A percentile compares a stretch with the other conserved stretches of the same genome.
phyloP scores from a whole-genome alignment of 768 basidiomycete species.

The Podaxis rugospora region DNA sequence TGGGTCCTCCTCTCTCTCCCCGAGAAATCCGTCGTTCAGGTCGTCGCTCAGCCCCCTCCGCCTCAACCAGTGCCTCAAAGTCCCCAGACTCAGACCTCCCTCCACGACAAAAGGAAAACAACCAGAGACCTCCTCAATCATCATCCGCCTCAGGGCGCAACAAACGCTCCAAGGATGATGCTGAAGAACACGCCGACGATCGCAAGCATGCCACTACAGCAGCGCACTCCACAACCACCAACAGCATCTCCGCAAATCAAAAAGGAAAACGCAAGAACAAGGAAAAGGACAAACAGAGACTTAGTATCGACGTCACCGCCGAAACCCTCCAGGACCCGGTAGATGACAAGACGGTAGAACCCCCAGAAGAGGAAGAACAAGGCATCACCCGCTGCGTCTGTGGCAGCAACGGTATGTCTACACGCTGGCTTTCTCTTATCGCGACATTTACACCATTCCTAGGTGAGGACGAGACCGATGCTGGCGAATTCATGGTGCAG shows the following conservation, averaged over 20 bases:
- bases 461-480: slow-evolving; percentile 72
- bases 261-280: slow-evolving; percentile 50
- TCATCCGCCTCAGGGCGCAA: slow-evolving; percentile 34
- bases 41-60: slow-evolving; percentile 63
- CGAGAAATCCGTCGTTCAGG: slow-evolving; percentile 77
- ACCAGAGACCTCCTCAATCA: slow-evolving; percentile 36
- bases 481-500: slow-evolving; percentile 95
- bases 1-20: slow-evolving; percentile 77
- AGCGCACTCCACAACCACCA: slow-evolving; percentile 27
- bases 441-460: slow-evolving; percentile 23
- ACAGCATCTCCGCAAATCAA: slow-evolving; percentile 20
- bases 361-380: slow-evolving; percentile 55
- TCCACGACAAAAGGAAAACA: slow-evolving; percentile 45
- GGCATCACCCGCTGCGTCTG: slow-evolving; percentile 82
- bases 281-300: slow-evolving; percentile 41
- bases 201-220: slow-evolving; percentile 38
- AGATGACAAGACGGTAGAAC: slow-evolving; percentile 35
- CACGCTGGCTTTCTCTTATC: slow-evolving; percentile 8
- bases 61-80: slow-evolving; percentile 64
- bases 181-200: slow-evolving; percentile 58
- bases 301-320: slow-evolving; percentile 18
- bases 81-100: slow-evolving; percentile 67
- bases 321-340: slow-evolving; percentile 23
- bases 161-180: slow-evolving; percentile 71
- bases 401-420: slow-evolving; percentile 64